A percentile compares a stretch with the other conserved stretches of the same genome.
These are phyloP conservation scores for Exophiala alcalophila DNA, from an alignment of 2,329 filamentous ascomycete genomes.

Conservation along the genomic window DNA sequence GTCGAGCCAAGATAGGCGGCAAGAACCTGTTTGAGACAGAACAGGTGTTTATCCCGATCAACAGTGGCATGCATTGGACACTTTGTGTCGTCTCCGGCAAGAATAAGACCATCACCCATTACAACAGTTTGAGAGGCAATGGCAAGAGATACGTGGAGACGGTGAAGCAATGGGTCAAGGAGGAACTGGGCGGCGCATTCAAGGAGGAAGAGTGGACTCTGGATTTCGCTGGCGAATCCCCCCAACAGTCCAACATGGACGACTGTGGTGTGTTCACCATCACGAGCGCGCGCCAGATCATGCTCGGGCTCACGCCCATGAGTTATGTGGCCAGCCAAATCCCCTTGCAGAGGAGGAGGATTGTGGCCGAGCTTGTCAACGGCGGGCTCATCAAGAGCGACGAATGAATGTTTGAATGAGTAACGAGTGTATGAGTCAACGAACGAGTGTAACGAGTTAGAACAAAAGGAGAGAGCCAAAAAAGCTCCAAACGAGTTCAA, in stretches of 20 bases:
- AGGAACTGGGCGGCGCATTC: conserved; percentile 42
- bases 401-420: conserved; percentile 5
- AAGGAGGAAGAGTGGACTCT: conserved; percentile 45
- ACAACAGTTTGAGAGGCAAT: conserved; percentile 44
- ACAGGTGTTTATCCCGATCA: conserved; percentile 48
- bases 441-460: no score
- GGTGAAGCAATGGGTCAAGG: conserved; percentile 42
- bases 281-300: conserved; percentile 48
- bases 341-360: conserved; percentile 42
- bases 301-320: conserved; percentile 42
- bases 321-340: conserved; percentile 43
- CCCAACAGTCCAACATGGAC: conserved; percentile 46
- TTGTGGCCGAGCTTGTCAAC: conserved; percentile 46
- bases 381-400: conserved; percentile 38
- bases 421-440: no score
- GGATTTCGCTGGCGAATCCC: conserved; percentile 33
- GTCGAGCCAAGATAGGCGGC: conserved; percentile 48
- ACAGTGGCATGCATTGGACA: conserved; percentile 48
- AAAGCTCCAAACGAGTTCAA: no score
- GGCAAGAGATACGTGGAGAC: conserved; percentile 36
- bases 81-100: conserved; percentile 46
- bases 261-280: conserved; percentile 53
- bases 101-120: conserved; percentile 46
- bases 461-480: no score
- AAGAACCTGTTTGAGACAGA: conserved; percentile 44